A percentile compares a stretch with the other conserved stretches of the same genome.
Conservation (phyloP, 352 stramenopile species). For the Pythium aristosporum region DNA sequence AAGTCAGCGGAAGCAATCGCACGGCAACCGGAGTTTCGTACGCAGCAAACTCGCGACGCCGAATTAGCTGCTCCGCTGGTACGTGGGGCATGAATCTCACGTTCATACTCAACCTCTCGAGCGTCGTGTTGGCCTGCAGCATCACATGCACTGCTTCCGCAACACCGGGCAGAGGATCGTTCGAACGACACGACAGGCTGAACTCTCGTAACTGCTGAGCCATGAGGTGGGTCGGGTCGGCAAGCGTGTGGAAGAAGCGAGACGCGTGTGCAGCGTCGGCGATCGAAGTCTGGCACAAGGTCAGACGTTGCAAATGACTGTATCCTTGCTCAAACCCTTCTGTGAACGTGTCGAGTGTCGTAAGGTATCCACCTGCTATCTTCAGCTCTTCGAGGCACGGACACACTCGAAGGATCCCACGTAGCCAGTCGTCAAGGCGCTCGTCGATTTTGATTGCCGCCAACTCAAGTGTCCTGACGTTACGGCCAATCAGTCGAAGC, state of each 20-base stretch:
- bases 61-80: not conserved
- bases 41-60: not conserved
- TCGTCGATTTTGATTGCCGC: not conserved
- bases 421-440: constrained; percentile 4
- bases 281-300: not conserved
- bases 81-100: not conserved
- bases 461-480: constrained; percentile 4
- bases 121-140: not conserved
- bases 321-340: not conserved
- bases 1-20: constrained; percentile 1
- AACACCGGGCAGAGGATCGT: not conserved
- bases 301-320: not conserved
- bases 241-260: not conserved
- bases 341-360: not conserved
- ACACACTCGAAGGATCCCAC: not conserved
- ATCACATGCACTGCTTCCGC: constrained; percentile 1
- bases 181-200: not conserved
- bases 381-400: constrained; percentile 6
- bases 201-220: not conserved
- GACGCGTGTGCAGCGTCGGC: not conserved
- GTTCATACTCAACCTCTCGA: not conserved
- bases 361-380: not conserved
- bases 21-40: constrained; percentile 2
- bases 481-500: constrained; percentile 2
- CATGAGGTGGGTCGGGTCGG: not conserved